Evolutionary conservation across 1,284 basidiomycete genomes (phyloP).

Genomic region (Rhodotorula sp.): DNA sequence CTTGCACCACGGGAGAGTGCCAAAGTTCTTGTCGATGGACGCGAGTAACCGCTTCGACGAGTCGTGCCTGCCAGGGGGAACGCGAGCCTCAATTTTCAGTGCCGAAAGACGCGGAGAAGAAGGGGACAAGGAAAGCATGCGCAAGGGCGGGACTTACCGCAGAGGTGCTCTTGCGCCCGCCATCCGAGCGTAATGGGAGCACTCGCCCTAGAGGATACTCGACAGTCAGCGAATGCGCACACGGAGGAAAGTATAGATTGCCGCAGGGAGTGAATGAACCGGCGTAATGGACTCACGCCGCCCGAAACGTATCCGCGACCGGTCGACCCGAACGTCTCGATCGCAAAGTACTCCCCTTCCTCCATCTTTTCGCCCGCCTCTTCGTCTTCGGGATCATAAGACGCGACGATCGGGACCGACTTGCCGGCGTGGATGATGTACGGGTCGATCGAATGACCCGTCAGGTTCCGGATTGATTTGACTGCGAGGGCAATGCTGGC

Average conservation of each 20-base stretch:
- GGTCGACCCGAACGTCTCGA: constrained; percentile 97
- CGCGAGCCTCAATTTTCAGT: neutral
- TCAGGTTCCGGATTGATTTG: constrained; percentile 85
- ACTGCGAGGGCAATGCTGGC: constrained; percentile 56
- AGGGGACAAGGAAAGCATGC: neutral
- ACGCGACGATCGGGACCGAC: constrained; percentile 78
- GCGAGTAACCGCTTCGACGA: constrained; percentile 83
- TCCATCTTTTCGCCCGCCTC: constrained; percentile 88
- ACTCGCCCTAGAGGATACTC: constrained; percentile 66
- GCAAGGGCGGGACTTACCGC: constrained; percentile 55
- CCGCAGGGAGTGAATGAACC: constrained; percentile 44
- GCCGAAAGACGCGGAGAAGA: neutral
- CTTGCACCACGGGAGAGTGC: constrained; percentile 92
- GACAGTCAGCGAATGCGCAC: neutral
- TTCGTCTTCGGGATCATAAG: constrained; percentile 55
- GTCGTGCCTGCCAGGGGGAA: constrained; percentile 60
- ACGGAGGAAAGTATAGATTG: constrained; percentile 49
- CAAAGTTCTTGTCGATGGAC: constrained; percentile 90
- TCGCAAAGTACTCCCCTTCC: constrained; percentile 98
- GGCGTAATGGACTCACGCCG: constrained; percentile 45
- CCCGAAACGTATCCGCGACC: constrained; percentile 93
- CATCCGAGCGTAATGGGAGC: constrained; percentile 87
- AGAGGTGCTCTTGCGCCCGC: constrained; percentile 64
- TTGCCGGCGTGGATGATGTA: constrained; percentile 87
- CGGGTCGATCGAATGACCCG: constrained; percentile 84